Percentiles rank a stretch among this genome's conserved stretches.
Evolutionary conservation across 139 green algal genomes (phyloP).

Genomic region (Chlorella ohadii): DNA sequence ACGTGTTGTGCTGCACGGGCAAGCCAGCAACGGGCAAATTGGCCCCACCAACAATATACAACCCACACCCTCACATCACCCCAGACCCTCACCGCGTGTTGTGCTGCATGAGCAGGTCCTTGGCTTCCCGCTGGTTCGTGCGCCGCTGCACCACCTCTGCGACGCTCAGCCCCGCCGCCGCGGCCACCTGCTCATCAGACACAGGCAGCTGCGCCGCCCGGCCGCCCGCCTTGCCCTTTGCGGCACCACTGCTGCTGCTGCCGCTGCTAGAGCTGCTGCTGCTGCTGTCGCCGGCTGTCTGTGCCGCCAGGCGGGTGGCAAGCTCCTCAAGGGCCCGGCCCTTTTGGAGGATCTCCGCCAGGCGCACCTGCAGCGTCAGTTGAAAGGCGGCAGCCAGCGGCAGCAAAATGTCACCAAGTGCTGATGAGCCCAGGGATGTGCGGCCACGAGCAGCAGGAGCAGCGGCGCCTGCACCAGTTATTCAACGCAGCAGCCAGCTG

Average conservation of each 20-base stretch:
- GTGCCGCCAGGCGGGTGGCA: slow-evolving; percentile 1
- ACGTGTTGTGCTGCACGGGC: no score
- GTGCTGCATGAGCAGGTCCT: slow-evolving; percentile 46
- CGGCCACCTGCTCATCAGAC: slow-evolving; percentile 9
- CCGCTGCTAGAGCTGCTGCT: background rate
- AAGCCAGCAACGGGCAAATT: background rate
- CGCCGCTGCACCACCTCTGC: slow-evolving; percentile 10
- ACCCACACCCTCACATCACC: no score
- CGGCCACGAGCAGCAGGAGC: no score
- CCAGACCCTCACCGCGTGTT: slow-evolving; percentile 46
- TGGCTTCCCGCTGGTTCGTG: slow-evolving; percentile 33
- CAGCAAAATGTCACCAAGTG: no score
- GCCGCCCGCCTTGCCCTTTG: background rate
- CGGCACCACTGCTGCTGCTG: background rate
- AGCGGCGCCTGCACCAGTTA: no score
- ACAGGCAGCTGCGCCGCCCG: background rate
- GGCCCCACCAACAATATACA: no score
- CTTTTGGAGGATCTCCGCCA: slow-evolving; percentile 37
- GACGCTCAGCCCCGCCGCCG: slow-evolving; percentile 23
- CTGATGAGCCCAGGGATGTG: no score
- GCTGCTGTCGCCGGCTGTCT: no score
- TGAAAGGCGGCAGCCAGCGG: no score
- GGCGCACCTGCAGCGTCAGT: slow-evolving; percentile 10
- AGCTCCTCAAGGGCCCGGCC: slow-evolving; percentile 7
- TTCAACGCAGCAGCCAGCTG: no score